Evolutionary conservation across 352 stramenopile genomes (phyloP).

Genomic region (Phytophthora ramorum): DNA sequence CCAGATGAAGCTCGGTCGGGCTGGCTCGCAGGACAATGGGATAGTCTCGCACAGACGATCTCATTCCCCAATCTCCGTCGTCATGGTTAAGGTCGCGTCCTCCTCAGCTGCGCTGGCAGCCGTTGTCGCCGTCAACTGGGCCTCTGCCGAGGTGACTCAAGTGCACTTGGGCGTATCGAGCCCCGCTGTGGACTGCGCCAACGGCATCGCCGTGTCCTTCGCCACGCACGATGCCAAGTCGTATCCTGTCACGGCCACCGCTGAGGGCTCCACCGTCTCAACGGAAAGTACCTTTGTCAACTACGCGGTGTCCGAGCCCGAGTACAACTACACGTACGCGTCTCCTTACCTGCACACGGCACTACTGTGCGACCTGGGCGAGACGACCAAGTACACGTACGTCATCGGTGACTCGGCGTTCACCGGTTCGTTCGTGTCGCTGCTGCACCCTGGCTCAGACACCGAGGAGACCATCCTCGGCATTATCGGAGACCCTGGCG

Average conservation of each 20-base stretch:
- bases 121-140: constrained; percentile 23
- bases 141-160: constrained; percentile 46
- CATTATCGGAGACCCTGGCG: constrained; percentile 49
- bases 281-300: constrained; percentile 40
- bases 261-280: constrained; percentile 20
- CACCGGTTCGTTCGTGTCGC: constrained; percentile 39
- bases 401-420: constrained; percentile 50
- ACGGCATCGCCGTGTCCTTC: constrained; percentile 53
- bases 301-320: constrained; percentile 43
- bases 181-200: constrained; percentile 35
- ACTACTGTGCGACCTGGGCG: constrained; percentile 45
- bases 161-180: constrained; percentile 55
- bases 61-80: constrained; percentile 34
- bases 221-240: constrained; percentile 36
- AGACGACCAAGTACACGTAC: constrained; percentile 58
- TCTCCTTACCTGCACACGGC: constrained; percentile 61
- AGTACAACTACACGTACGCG: constrained; percentile 60
- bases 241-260: constrained; percentile 40
- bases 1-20: constrained; percentile 26
- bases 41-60: constrained; percentile 11
- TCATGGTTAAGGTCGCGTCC: constrained; percentile 30
- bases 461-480: constrained; percentile 50
- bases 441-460: constrained; percentile 38
- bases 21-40: constrained; percentile 11
- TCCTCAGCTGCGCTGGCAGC: constrained; percentile 18